These are phyloP conservation scores for Musa itinerans DNA, from an alignment of 176 grass and related monocot species.

Conservation along the genomic window DNA sequence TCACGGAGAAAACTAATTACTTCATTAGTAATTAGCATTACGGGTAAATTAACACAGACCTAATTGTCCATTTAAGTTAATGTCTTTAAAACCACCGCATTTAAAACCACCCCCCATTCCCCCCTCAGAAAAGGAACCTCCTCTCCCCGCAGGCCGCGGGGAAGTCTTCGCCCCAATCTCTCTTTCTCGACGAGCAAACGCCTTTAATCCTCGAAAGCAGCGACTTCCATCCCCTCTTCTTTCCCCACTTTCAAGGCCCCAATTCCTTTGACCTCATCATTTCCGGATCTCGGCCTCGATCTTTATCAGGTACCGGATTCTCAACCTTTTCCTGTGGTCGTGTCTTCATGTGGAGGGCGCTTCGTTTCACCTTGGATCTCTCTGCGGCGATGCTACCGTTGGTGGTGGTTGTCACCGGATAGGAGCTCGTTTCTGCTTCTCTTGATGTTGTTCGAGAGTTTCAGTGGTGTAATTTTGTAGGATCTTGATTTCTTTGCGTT, in stretches of 20 bases:
- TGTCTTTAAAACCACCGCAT: neutral
- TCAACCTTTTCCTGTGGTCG: neutral
- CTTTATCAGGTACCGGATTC: neutral
- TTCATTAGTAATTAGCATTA: neutral
- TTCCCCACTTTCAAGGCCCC: neutral
- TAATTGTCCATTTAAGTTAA: neutral
- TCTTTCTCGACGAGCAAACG: neutral
- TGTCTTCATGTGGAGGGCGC: neutral
- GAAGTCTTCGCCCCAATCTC: neutral
- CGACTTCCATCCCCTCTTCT: neutral
- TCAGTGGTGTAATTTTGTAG: neutral
- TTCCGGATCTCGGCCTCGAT: constrained; percentile 5
- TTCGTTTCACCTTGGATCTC: neutral
- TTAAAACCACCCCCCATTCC: neutral
- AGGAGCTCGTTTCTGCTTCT: no score
- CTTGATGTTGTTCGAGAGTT: neutral
- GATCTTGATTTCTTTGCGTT: neutral
- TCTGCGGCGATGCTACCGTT: neutral
- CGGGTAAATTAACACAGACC: neutral
- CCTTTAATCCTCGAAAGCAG: constrained; percentile 13
- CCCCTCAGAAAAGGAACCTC: neutral
- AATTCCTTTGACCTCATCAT: constrained; percentile 15
- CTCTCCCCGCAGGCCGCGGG: neutral
- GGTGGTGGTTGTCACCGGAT: neutral
- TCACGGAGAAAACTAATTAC: neutral